phyloP scores from a whole-genome alignment of 257 asterid species.

The Scutellaria barbata region DNA sequence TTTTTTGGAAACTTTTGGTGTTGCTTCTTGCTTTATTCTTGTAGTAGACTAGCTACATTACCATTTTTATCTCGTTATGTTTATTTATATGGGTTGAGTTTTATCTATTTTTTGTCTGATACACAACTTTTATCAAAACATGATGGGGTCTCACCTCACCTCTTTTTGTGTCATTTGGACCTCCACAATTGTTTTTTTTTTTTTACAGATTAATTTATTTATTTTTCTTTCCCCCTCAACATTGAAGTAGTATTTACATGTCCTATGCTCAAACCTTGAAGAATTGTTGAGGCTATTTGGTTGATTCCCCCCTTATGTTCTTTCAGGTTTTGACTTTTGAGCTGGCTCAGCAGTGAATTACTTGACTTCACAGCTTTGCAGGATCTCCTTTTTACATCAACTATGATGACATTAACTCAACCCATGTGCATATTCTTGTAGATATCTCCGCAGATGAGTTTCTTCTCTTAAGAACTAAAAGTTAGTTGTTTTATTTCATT shows the following conservation, averaged over 20 bases:
- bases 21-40: neutral
- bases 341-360: slow-evolving; percentile 33
- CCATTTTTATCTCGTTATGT: neutral
- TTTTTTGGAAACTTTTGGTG: neutral
- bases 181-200: neutral
- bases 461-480: slow-evolving; percentile 80
- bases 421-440: slow-evolving; percentile 58
- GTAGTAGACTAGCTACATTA: slow-evolving; percentile 10
- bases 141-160: neutral
- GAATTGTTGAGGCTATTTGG: neutral
- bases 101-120: neutral
- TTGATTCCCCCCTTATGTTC: slow-evolving; percentile 27
- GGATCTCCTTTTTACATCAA: slow-evolving; percentile 36
- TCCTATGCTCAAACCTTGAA: too few relatives aligned
- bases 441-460: slow-evolving; percentile 92
- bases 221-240: too few relatives aligned
- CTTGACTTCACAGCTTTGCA: slow-evolving; percentile 31
- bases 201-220: neutral
- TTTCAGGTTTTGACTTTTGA: slow-evolving; percentile 46
- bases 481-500: slow-evolving; percentile 43
- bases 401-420: slow-evolving; percentile 39
- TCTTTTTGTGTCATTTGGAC: slow-evolving; percentile 4
- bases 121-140: neutral
- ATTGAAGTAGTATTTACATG: neutral
- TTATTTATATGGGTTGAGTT: neutral